These are phyloP conservation scores for Trichocladium antarcticum DNA, from an alignment of 495 filamentous ascomycete genomes.

Conservation along the genomic window DNA sequence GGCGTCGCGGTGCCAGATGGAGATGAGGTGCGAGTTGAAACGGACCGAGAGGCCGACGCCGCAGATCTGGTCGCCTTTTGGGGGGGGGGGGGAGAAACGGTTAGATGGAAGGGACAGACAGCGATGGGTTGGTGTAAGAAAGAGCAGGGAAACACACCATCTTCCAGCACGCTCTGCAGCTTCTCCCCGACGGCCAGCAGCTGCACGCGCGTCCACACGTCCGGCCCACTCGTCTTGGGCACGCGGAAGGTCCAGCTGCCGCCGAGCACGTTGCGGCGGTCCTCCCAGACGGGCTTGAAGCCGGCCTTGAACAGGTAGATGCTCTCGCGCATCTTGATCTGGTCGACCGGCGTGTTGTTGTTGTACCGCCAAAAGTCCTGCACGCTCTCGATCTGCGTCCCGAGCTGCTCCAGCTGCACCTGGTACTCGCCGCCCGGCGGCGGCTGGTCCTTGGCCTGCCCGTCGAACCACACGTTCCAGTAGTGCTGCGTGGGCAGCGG, in stretches of 20 bases:
- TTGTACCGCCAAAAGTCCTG: slow-evolving; percentile 80
- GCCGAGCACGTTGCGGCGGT: slow-evolving; percentile 67
- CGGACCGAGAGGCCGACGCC: slow-evolving; percentile 61
- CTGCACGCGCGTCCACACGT: slow-evolving; percentile 71
- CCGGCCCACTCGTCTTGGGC: slow-evolving; percentile 55
- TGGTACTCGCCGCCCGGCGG: slow-evolving; percentile 40
- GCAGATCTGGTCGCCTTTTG: slow-evolving; percentile 61
- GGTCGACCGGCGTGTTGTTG: slow-evolving; percentile 74
- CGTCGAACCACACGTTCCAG: slow-evolving; percentile 51
- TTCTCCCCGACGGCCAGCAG: slow-evolving; percentile 77
- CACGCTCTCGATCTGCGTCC: slow-evolving; percentile 58
- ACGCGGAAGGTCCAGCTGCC: slow-evolving; percentile 84
- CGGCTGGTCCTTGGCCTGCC: slow-evolving; percentile 23
- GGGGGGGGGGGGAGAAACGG: not conserved
- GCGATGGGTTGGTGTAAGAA: not conserved
- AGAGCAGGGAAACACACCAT: slow-evolving; percentile 38
- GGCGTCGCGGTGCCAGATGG: slow-evolving; percentile 77
- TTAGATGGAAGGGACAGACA: not conserved
- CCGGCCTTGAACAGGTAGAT: slow-evolving; percentile 83
- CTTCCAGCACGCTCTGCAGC: slow-evolving; percentile 62
- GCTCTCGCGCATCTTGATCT: slow-evolving; percentile 66
- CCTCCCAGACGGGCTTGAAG: slow-evolving; percentile 83
- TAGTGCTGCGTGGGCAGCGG: slow-evolving; percentile 50
- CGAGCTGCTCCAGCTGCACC: slow-evolving; percentile 54
- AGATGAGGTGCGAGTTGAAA: slow-evolving; percentile 68